phyloP scores from a whole-genome alignment of 2,329 filamentous ascomycete genomes.

The Nemania serpens region DNA sequence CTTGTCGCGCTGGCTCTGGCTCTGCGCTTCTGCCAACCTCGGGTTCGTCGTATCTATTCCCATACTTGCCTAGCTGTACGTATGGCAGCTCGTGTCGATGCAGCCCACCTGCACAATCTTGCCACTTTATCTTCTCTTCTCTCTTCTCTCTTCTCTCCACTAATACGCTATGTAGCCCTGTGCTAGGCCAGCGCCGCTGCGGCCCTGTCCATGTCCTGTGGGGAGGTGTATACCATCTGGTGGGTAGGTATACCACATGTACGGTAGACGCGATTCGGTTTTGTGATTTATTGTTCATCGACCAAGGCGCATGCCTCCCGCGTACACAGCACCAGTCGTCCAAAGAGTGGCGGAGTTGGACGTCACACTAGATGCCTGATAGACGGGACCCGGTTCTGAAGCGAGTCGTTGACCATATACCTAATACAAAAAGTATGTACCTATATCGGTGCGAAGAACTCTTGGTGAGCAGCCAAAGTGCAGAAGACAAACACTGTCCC shows the following conservation, averaged over 20 bases:
- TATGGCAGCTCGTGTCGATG: constrained; percentile 19
- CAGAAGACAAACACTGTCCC: too few relatives aligned
- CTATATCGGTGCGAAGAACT: too few relatives aligned
- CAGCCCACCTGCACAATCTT: constrained; percentile 11
- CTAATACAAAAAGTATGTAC: too few relatives aligned
- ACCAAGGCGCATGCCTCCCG: neutral
- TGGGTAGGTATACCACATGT: neutral
- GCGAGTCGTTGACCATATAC: constrained; percentile 1
- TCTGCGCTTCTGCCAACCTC: neutral
- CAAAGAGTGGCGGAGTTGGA: neutral
- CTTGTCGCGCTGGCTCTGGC: neutral
- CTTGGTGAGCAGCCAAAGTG: too few relatives aligned
- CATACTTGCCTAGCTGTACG: neutral
- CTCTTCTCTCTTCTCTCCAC: neutral
- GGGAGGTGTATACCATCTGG: neutral
- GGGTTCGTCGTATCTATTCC: constrained; percentile 2
- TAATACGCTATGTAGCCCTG: neutral
- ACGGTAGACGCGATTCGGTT: neutral
- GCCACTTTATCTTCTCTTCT: constrained; percentile 8
- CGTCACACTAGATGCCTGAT: neutral
- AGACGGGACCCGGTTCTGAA: constrained; percentile 11
- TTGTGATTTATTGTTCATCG: neutral
- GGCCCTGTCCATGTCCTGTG: neutral
- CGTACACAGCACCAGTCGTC: neutral
- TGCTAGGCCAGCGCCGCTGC: neutral